Evolutionary conservation across 2,329 filamentous ascomycete species (phyloP), one percentile per base, ranked within the genome.

Genomic region (Alternaria sp.): DNA sequence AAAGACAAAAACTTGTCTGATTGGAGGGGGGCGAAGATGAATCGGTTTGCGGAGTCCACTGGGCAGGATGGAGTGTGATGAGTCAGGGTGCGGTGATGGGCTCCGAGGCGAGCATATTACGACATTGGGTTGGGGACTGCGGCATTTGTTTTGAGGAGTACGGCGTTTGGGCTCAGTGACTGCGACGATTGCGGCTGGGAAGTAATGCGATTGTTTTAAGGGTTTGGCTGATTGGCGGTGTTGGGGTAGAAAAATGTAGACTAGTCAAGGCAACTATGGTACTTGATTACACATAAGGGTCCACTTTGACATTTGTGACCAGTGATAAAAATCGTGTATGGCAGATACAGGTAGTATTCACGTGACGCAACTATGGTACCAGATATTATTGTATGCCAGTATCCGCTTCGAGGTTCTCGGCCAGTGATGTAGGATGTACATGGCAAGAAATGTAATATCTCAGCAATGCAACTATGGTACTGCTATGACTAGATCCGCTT

Each of bases 11-110:
- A 15, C 6, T 40, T 76, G 17, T 72, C 72, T 1, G 70, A 71
- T 26, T 74, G 72, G 73, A 70, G 47, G 51, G 71, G 70, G 51
- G 25, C 19, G 6, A 57, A 45, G 6, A 74, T 68, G 3, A 62
- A 68, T n/a, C 51, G 36, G 17, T 71, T 65, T 17, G 62, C 63
- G 3, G 45, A n/a, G n/a, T 5, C 4, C 36, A 40, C 36, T 17
- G 36, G n/a, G n/a, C n/a, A 3, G 21, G n/a, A n/a, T 26, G 6
- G 11, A 36, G 7, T 11, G 36, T 11, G 12, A 21, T 17, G 30
- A n/a, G 25, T 28, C 50, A 51, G 28, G 25, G 12, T 36, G 43
- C 19, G 12, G 49, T 8, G 36, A 6, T 30, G 46, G 6, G n/a
- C 11, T 40, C 54, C 26, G 17, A n/a, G 17, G 3, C 23, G 9